phyloP scores from a whole-genome alignment of 1,284 basidiomycete species.

The Moesziomyces parantarcticus region DNA sequence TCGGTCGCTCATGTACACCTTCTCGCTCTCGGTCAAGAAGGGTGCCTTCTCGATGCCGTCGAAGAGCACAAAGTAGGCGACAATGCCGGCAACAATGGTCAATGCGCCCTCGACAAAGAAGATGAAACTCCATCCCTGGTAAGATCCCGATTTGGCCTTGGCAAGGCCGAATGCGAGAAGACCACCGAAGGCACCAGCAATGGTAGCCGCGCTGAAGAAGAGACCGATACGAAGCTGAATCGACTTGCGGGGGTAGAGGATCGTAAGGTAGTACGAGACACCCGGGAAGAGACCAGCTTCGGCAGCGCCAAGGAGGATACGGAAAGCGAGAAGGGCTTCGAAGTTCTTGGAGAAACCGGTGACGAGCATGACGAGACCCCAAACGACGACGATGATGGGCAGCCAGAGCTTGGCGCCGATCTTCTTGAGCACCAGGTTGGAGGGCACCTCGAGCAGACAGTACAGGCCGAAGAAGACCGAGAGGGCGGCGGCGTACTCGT shows the following conservation, averaged over 20 bases:
- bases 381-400: slow-evolving; percentile 60
- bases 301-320: slow-evolving; percentile 68
- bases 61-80: slow-evolving; percentile 59
- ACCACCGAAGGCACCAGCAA: slow-evolving; percentile 71
- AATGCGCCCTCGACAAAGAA: slow-evolving; percentile 72
- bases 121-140: slow-evolving; percentile 42
- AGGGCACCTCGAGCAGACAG: slow-evolving; percentile 77
- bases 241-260: slow-evolving; percentile 45
- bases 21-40: slow-evolving; percentile 53
- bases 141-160: slow-evolving; percentile 55
- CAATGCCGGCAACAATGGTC: slow-evolving; percentile 69
- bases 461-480: slow-evolving; percentile 73
- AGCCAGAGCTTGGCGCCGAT: slow-evolving; percentile 68
- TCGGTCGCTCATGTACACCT: slow-evolving; percentile 51
- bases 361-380: slow-evolving; percentile 69
- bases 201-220: slow-evolving; percentile 65
- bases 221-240: slow-evolving; percentile 55
- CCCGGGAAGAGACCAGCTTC: slow-evolving; percentile 56
- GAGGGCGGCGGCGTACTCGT: slow-evolving; percentile 71
- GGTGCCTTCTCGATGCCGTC: slow-evolving; percentile 48
- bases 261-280: slow-evolving; percentile 48
- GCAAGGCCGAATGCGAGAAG: slow-evolving; percentile 52
- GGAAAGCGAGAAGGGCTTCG: slow-evolving; percentile 65
- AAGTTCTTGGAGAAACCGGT: slow-evolving; percentile 69
- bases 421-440: slow-evolving; percentile 73